A percentile compares a stretch with the other conserved stretches of the same genome.
Conservation (phyloP, 176 grass and related monocot genomes). For the Oryza nivara region DNA sequence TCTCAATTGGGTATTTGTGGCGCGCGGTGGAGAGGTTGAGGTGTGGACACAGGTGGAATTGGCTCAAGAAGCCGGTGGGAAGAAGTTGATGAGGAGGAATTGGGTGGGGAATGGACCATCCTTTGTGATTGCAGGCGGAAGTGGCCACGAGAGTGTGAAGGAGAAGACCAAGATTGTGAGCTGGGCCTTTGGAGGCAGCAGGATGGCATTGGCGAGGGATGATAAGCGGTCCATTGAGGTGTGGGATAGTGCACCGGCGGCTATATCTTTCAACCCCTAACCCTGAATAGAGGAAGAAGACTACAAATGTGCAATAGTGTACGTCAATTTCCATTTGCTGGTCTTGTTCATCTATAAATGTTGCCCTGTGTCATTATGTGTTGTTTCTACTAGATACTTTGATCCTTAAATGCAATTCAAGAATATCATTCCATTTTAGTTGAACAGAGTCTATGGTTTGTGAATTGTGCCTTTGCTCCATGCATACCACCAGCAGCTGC, state of each 20-base stretch:
- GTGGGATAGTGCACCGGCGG: constrained; percentile 60
- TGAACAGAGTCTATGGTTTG: neutral
- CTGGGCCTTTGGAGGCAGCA: constrained; percentile 75
- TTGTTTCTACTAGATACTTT: neutral
- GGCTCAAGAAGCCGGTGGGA: constrained; percentile 37
- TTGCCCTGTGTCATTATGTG: neutral
- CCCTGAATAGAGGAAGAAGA: neutral
- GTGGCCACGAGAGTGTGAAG: neutral
- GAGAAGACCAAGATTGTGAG: constrained; percentile 64
- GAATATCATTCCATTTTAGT: neutral
- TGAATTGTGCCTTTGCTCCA: constrained; percentile 3
- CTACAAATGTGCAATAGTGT: constrained; percentile 26
- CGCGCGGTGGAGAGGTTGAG: constrained; percentile 53
- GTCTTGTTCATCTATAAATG: constrained; percentile 23
- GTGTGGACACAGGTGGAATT: constrained; percentile 74
- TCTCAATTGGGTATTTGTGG: constrained; percentile 65
- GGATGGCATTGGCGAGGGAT: constrained; percentile 74
- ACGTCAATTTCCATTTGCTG: neutral
- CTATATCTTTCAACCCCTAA: constrained; percentile 18
- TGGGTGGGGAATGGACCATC: constrained; percentile 57
- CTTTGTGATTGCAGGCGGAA: neutral
- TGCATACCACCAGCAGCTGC: neutral
- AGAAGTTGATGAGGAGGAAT: constrained; percentile 86
- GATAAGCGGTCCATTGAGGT: constrained; percentile 65
- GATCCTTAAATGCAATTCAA: constrained; percentile 16